Evolutionary conservation across 148 eudicot genomes (phyloP).

Genomic region (Arctostaphylos glauca): DNA sequence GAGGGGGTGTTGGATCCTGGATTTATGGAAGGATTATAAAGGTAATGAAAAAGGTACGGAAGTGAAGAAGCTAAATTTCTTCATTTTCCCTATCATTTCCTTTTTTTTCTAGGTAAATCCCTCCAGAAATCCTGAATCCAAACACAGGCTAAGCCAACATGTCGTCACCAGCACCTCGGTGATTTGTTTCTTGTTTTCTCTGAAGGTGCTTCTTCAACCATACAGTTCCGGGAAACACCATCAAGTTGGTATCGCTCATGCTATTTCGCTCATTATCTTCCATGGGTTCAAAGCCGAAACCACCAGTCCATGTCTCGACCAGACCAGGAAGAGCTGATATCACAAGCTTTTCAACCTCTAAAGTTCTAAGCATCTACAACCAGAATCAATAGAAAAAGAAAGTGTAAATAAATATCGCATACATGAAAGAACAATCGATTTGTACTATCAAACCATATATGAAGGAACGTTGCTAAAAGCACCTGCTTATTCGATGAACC

Average conservation of each 20-base stretch:
- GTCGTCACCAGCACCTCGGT: slow-evolving; percentile 14
- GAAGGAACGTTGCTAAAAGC: not conserved
- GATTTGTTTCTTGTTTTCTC: slow-evolving; percentile 25
- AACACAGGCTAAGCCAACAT: not conserved
- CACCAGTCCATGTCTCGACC: slow-evolving; percentile 84
- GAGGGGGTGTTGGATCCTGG: not conserved
- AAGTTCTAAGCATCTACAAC: slow-evolving; percentile 69
- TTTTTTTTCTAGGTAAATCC: not conserved
- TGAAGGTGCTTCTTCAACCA: slow-evolving; percentile 75
- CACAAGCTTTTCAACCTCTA: slow-evolving; percentile 85
- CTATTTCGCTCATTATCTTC: slow-evolving; percentile 66
- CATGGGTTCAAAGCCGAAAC: slow-evolving; percentile 83
- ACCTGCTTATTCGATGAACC: not conserved
- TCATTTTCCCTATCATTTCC: not conserved
- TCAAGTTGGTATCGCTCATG: slow-evolving; percentile 63
- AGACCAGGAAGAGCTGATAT: slow-evolving; percentile 76
- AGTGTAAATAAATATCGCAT: not conserved
- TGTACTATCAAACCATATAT: not conserved
- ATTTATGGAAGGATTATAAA: not conserved
- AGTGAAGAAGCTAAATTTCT: not conserved
- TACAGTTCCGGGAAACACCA: slow-evolving; percentile 94
- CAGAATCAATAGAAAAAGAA: slow-evolving; percentile 12
- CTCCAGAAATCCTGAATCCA: not conserved
- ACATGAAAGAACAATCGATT: not conserved
- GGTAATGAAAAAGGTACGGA: not conserved